Conservation (phyloP, 176 grass and related monocot species). For the Puya raimondii region DNA sequence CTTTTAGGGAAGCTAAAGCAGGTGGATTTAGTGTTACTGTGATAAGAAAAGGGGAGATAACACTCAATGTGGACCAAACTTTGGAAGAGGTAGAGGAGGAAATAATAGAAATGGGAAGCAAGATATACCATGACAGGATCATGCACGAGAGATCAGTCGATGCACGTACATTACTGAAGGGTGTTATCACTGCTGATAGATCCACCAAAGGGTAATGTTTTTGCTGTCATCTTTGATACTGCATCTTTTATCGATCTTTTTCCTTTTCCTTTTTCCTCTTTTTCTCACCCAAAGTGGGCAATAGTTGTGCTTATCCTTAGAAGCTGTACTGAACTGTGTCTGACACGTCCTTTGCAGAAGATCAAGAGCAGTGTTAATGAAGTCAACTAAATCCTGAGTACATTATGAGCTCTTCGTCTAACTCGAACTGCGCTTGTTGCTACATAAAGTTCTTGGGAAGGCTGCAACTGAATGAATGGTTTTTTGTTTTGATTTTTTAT, state of each 20-base stretch:
- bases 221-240: neutral
- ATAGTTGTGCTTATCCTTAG: neutral
- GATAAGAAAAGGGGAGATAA: conserved; percentile 29
- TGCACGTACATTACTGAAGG: conserved; percentile 23
- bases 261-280: neutral
- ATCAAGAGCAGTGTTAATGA: neutral
- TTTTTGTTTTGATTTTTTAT: no score
- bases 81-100: conserved; percentile 33
- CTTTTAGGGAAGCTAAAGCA: conserved; percentile 31
- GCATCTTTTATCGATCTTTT: neutral
- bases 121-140: conserved; percentile 33
- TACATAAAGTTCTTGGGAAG: neutral
- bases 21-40: conserved; percentile 26
- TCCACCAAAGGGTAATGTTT: conserved; percentile 19
- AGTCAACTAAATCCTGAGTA: neutral
- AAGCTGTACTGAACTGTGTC: neutral
- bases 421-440: neutral
- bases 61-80: conserved; percentile 33
- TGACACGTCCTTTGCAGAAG: neutral
- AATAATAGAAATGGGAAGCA: conserved; percentile 31
- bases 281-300: neutral
- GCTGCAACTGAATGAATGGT: no score
- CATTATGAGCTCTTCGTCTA: neutral
- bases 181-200: conserved; percentile 19
- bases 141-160: conserved; percentile 27